Conservation (phyloP, 2,329 filamentous ascomycete species). For the Xylaria polymorpha region DNA sequence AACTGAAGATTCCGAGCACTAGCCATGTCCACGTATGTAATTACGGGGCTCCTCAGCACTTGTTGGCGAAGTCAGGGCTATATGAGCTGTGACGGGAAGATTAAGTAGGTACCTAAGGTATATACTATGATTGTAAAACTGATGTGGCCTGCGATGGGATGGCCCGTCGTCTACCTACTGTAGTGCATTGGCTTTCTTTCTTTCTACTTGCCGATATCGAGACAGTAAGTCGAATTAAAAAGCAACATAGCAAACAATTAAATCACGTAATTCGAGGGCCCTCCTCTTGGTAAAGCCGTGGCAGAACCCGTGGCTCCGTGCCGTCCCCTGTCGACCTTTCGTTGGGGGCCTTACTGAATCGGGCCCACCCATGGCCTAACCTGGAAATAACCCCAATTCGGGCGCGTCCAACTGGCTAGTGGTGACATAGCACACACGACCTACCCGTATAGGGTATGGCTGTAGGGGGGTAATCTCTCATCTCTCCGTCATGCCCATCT, state of each 20-base stretch:
- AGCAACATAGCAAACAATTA: neutral
- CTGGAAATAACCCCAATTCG: slow-evolving; percentile 30
- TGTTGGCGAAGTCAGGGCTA: slow-evolving; percentile 4
- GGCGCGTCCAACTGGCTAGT: slow-evolving; percentile 14
- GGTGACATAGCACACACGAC: slow-evolving; percentile 15
- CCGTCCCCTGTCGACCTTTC: slow-evolving; percentile 3
- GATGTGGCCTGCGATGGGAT: neutral
- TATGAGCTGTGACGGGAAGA: neutral
- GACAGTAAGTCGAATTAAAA: neutral
- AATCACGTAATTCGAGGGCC: neutral
- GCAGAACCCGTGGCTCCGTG: slow-evolving; percentile 21
- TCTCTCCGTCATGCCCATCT: slow-evolving; percentile 8
- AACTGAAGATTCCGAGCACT: neutral
- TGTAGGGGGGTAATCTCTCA: slow-evolving; percentile 10
- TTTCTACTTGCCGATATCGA: neutral
- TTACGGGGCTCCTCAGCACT: neutral
- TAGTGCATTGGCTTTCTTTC: slow-evolving; percentile 2
- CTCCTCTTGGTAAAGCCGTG: neutral
- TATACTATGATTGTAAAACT: neutral
- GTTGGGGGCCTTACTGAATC: slow-evolving; percentile 18
- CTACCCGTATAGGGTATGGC: slow-evolving; percentile 7
- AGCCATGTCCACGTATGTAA: slow-evolving; percentile 8
- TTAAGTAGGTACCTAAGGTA: too few species aligned
- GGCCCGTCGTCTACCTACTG: neutral
- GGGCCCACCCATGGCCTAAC: slow-evolving; percentile 19